Conservation (phyloP, 2,329 filamentous ascomycete genomes). For the Beauveria pseudobassiana region DNA sequence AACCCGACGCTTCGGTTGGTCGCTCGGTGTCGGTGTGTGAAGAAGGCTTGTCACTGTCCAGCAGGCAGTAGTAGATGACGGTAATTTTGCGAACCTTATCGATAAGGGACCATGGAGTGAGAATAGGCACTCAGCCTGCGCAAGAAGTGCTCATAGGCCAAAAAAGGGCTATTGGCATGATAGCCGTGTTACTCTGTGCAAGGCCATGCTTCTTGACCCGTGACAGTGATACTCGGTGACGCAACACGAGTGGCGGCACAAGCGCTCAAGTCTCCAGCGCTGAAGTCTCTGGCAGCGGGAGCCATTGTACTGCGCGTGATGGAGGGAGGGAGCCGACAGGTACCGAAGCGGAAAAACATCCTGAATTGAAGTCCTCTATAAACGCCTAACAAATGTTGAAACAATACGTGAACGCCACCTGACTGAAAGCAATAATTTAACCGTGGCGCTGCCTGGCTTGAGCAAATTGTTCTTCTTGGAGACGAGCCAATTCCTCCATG, state of each 20-base stretch:
- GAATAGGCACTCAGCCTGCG: neutral
- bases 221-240: no score
- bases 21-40: neutral
- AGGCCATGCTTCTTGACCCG: no score
- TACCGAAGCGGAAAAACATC: neutral
- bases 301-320: no score
- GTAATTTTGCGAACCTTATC: conserved; percentile 2
- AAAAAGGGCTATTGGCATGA: neutral
- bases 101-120: neutral
- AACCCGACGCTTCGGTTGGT: neutral
- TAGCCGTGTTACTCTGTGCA: no score
- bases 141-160: neutral
- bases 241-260: no score
- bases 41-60: neutral
- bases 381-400: conserved; percentile 8
- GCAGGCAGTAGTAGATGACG: neutral
- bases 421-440: conserved; percentile 12
- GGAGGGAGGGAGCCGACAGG: neutral
- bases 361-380: conserved; percentile 1
- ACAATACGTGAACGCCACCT: neutral
- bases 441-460: conserved; percentile 47
- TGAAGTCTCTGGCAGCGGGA: no score
- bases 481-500: conserved; percentile 77
- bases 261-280: no score
- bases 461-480: conserved; percentile 89